Base-by-base conservation (phyloP, 2,329 filamentous ascomycete genomes). In the Alternaria infectoria region DNA sequence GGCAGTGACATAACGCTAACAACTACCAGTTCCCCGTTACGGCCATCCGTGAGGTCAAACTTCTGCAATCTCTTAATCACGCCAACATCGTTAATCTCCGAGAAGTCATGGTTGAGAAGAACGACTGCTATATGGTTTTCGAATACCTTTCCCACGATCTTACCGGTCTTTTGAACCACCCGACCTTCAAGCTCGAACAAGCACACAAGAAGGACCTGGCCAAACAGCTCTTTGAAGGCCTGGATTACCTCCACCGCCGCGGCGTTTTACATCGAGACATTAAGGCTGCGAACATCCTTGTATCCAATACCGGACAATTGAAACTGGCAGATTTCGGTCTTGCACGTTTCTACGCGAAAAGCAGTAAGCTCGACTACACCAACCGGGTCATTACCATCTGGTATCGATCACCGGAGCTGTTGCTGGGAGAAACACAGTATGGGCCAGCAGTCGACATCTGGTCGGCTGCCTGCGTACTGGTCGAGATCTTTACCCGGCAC, bases 121-220 rank as follows among this genome's bases (percentile, higher is more conserved):
- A 98, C 71, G 94, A 98, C 80, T 99, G 96, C 79, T 99, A 97
- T 81, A 99, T 99, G 96, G 96, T 99, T 4, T 99, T 99, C 69
- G 96, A 99, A 79, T 99, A 99, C 77, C 86, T 98, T 30, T 95
- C 96, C 2, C 96, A 99, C 78, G 96, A 99, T 79, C 84, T 99
- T 64, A 99, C 96, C 3, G 96, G 96, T 13, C 85, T 99, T 30
- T 88, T 99, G 64, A 98, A 98, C 74, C 96, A 99, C 75, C 96
- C 96, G 0, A 91, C 91, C 0, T 99, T 97, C 81, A 90, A 90
- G 63, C 87, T 99, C 13, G 91, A 96, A 40, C 83, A 89, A 5
- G 89, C 91, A 0, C 94, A 98, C 79, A 96, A 93, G 81, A 99
- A 99, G 80, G 90, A 99, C 77, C 86, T 99, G 32, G 93, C 93